These are phyloP conservation scores for Monilinia laxa DNA, from an alignment of 2,329 filamentous ascomycete genomes.

Conservation along the genomic window DNA sequence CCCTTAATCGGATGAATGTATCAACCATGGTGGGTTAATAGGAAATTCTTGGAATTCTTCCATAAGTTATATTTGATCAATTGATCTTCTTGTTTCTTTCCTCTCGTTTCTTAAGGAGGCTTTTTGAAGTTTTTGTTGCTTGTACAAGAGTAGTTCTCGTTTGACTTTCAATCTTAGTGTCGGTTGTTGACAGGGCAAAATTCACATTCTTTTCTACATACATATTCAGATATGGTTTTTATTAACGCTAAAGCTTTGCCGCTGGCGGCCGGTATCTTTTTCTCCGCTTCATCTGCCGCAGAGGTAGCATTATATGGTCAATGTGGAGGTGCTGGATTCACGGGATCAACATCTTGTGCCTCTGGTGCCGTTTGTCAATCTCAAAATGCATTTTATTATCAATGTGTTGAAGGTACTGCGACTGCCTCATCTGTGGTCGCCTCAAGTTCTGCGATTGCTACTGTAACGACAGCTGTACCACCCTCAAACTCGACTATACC, in stretches of 20 bases:
- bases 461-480: background rate
- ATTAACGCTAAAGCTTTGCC: background rate
- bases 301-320: slow-evolving; percentile 24
- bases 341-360: slow-evolving; percentile 38
- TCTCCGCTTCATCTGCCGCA: slow-evolving; percentile 1
- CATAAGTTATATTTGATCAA: too few species aligned
- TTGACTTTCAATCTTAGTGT: background rate
- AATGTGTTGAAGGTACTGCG: slow-evolving; percentile 8
- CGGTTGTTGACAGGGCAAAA: background rate
- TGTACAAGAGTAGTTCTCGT: background rate
- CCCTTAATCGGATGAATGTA: background rate
- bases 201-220: background rate
- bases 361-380: slow-evolving; percentile 29
- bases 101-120: too few species aligned
- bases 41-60: background rate
- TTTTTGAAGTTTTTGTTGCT: too few species aligned
- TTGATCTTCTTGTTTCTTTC: too few species aligned
- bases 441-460: background rate
- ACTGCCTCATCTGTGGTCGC: background rate
- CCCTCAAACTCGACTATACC: background rate
- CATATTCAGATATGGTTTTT: background rate
- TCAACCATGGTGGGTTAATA: background rate
- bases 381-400: slow-evolving; percentile 17
- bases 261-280: slow-evolving; percentile 7
- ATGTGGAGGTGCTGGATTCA: slow-evolving; percentile 38